Conservation (phyloP, 345 rosid species). For the Populus tremula region DNA sequence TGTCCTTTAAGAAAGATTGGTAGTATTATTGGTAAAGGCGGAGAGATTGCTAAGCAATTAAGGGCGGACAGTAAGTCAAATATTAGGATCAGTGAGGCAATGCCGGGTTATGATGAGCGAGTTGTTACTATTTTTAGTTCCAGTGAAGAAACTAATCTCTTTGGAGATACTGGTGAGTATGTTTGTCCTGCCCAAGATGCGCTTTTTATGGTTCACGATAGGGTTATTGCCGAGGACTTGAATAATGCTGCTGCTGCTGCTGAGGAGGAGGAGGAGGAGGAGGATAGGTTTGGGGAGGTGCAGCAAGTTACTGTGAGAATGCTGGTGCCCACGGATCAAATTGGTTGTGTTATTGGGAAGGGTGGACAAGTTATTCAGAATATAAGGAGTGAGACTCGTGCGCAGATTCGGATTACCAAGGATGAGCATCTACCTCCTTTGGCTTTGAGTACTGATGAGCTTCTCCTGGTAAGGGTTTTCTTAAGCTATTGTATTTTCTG, state of each 20-base stretch:
- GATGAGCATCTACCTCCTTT: constrained; percentile 33
- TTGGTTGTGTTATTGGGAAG: constrained; percentile 36
- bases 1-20: constrained; percentile 37
- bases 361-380: constrained; percentile 40
- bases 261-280: constrained; percentile 11
- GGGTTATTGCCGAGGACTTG: constrained; percentile 29
- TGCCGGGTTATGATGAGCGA: constrained; percentile 33
- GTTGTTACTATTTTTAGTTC: constrained; percentile 29
- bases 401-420: constrained; percentile 34
- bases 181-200: constrained; percentile 33
- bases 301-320: constrained; percentile 26
- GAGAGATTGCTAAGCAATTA: constrained; percentile 33
- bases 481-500: background rate
- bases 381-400: constrained; percentile 29
- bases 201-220: constrained; percentile 32
- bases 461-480: constrained; percentile 23
- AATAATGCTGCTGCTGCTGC: background rate
- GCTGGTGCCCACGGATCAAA: constrained; percentile 38
- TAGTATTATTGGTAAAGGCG: constrained; percentile 34
- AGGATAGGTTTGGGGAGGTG: background rate
- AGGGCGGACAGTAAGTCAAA: constrained; percentile 31
- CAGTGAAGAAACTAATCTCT: constrained; percentile 25
- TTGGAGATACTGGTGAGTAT: constrained; percentile 26
- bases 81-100: constrained; percentile 29
- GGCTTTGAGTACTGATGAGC: constrained; percentile 28